A percentile compares a stretch with the other conserved stretches of the same genome.
These are phyloP conservation scores for Monosporascus sp. DNA, from an alignment of 2,329 filamentous ascomycete genomes.

Conservation along the genomic window DNA sequence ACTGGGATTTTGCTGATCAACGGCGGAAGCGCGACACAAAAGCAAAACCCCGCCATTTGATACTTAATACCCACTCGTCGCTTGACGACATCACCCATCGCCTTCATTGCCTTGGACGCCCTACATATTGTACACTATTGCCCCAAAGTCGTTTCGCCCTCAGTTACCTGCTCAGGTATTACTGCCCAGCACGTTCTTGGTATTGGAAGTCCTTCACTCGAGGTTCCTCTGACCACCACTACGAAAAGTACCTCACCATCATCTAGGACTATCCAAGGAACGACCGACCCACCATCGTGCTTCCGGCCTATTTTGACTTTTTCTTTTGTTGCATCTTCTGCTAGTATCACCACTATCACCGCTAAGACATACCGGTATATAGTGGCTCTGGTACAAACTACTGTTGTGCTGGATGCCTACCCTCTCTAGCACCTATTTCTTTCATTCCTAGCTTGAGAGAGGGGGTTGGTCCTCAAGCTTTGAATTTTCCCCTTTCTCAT, in stretches of 20 bases:
- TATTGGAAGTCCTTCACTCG: background rate
- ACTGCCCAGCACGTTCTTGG: background rate
- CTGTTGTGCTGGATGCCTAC: background rate
- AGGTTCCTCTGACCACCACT: background rate
- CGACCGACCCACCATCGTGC: background rate
- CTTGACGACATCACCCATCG: background rate
- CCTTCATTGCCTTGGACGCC: too few species aligned
- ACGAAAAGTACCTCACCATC: background rate
- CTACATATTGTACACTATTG: too few species aligned
- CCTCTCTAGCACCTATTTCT: background rate
- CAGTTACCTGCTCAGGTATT: background rate
- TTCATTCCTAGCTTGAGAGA: background rate
- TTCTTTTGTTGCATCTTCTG: background rate
- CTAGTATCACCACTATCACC: background rate
- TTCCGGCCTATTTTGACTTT: background rate
- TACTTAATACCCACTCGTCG: background rate
- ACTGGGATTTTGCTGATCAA: background rate
- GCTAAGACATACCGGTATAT: background rate
- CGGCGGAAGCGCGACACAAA: background rate
- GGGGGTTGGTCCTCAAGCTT: background rate
- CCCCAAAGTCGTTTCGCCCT: background rate
- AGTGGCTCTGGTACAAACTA: background rate
- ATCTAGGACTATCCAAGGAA: background rate
- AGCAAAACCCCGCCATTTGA: background rate
- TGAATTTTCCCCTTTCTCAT: background rate